A percentile compares a stretch with the other conserved stretches of the same genome.
Evolutionary conservation across 257 asterid genomes (phyloP).

Genomic region (Agastache rugosa): DNA sequence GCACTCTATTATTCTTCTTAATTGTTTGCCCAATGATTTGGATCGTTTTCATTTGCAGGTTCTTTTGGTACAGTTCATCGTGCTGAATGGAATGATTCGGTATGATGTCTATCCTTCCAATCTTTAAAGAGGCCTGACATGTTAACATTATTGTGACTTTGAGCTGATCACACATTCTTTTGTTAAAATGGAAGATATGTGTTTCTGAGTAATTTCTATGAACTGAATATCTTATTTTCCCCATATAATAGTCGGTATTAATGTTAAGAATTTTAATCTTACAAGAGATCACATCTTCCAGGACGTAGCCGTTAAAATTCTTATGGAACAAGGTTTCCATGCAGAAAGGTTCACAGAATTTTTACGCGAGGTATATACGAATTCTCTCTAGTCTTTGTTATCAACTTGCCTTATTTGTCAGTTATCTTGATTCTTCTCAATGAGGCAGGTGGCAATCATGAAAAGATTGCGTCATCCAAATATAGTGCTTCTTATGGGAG

Average conservation of each 20-base stretch:
- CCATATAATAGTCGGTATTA: constrained; percentile 6
- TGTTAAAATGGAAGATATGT: constrained; percentile 16
- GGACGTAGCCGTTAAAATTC: constrained; percentile 96
- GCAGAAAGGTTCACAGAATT: constrained; percentile 73
- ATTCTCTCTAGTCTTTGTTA: constrained; percentile 29
- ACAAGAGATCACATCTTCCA: constrained; percentile 46
- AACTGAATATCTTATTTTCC: constrained; percentile 25
- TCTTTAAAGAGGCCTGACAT: constrained; percentile 22
- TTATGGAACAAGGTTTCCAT: constrained; percentile 86
- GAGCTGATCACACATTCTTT: constrained; percentile 25
- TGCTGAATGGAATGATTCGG: constrained; percentile 98
- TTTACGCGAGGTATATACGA: constrained; percentile 69
- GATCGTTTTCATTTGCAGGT: constrained; percentile 57
- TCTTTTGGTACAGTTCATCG: constrained; percentile 98
- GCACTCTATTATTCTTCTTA: constrained; percentile 14
- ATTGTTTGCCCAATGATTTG: constrained; percentile 36
- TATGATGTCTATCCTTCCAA: constrained; percentile 51
- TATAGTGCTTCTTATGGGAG: constrained; percentile 95
- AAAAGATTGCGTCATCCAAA: constrained; percentile 92
- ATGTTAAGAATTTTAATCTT: constrained; percentile 32
- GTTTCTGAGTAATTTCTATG: constrained; percentile 2
- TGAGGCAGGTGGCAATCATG: constrained; percentile 90
- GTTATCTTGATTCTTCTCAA: constrained; percentile 42
- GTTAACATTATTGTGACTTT: constrained; percentile 24
- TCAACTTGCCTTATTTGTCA: constrained; percentile 11